phyloP scores from a whole-genome alignment of 2,329 filamentous ascomycete species.

The Apiospora marii region DNA sequence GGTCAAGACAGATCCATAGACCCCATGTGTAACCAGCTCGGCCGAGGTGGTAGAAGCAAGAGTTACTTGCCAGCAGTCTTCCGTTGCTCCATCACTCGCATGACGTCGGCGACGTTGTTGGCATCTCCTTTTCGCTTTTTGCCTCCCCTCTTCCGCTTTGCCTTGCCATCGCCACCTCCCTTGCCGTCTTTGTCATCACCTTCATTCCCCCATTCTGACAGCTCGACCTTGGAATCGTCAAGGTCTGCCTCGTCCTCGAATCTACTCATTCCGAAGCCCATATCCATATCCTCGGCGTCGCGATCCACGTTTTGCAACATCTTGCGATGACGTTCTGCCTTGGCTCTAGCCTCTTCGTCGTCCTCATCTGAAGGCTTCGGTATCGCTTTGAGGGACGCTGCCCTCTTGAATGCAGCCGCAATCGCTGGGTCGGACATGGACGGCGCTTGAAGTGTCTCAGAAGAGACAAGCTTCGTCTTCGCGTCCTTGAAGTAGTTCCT shows the following conservation, averaged over 20 bases:
- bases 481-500: slow-evolving; percentile 71
- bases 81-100: slow-evolving; percentile 76
- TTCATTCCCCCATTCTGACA: slow-evolving; percentile 69
- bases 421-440: slow-evolving; percentile 79
- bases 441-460: slow-evolving; percentile 58
- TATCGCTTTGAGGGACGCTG: slow-evolving; percentile 68
- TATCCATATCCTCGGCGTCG: slow-evolving; percentile 89
- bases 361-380: slow-evolving; percentile 47
- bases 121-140: slow-evolving; percentile 82
- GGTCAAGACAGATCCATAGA: not conserved
- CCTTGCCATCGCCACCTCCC: slow-evolving; percentile 51
- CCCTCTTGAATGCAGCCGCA: slow-evolving; percentile 85
- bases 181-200: slow-evolving; percentile 59
- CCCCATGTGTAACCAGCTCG: not conserved
- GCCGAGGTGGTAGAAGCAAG: not conserved
- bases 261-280: slow-evolving; percentile 90
- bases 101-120: slow-evolving; percentile 81
- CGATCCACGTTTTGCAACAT: slow-evolving; percentile 78
- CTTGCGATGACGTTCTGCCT: slow-evolving; percentile 73
- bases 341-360: slow-evolving; percentile 57
- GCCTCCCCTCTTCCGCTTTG: slow-evolving; percentile 72
- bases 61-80: slow-evolving; percentile 45
- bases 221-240: slow-evolving; percentile 70
- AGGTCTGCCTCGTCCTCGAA: slow-evolving; percentile 89
- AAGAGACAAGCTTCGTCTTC: slow-evolving; percentile 61